Evolutionary conservation across 2,329 filamentous ascomycete genomes (phyloP).

Genomic region (Colletotrichum sp.): DNA sequence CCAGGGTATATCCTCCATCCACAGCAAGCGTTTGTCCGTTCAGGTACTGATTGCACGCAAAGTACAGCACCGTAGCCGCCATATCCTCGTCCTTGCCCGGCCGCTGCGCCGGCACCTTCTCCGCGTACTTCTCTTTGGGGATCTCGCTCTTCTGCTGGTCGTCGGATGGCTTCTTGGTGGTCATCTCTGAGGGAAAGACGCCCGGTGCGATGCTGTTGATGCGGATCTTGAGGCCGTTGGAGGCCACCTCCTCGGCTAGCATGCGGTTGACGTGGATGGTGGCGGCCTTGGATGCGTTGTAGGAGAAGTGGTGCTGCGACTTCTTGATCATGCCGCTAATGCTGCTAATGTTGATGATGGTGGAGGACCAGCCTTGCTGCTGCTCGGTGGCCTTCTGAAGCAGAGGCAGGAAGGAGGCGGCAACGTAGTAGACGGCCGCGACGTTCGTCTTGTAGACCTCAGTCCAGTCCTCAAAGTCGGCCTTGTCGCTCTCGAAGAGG

Average conservation of each 20-base stretch:
- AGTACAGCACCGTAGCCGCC: slow-evolving; percentile 68
- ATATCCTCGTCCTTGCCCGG: slow-evolving; percentile 76
- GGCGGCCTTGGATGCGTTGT: slow-evolving; percentile 69
- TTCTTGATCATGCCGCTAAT: slow-evolving; percentile 70
- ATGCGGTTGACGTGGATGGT: slow-evolving; percentile 69
- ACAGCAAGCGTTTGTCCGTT: slow-evolving; percentile 49
- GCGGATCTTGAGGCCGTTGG: slow-evolving; percentile 66
- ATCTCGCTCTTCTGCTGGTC: slow-evolving; percentile 63
- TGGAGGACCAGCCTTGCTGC: slow-evolving; percentile 55
- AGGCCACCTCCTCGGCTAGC: slow-evolving; percentile 65
- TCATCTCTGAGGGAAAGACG: slow-evolving; percentile 76
- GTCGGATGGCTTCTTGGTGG: slow-evolving; percentile 50
- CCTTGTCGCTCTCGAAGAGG: slow-evolving; percentile 68
- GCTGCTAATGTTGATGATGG: slow-evolving; percentile 72
- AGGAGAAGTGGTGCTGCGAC: slow-evolving; percentile 69
- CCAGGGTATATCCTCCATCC: slow-evolving; percentile 49
- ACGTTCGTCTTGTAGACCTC: slow-evolving; percentile 78
- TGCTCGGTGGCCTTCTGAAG: slow-evolving; percentile 56
- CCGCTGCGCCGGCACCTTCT: slow-evolving; percentile 67
- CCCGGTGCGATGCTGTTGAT: slow-evolving; percentile 77
- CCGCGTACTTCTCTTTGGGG: slow-evolving; percentile 60
- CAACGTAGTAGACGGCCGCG: slow-evolving; percentile 69
- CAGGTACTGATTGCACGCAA: slow-evolving; percentile 48
- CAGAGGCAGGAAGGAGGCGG: slow-evolving; percentile 66
- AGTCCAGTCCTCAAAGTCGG: slow-evolving; percentile 73